Evolutionary conservation across 148 eudicot species (phyloP).

Genomic region (Vaccinium macrocarpon): DNA sequence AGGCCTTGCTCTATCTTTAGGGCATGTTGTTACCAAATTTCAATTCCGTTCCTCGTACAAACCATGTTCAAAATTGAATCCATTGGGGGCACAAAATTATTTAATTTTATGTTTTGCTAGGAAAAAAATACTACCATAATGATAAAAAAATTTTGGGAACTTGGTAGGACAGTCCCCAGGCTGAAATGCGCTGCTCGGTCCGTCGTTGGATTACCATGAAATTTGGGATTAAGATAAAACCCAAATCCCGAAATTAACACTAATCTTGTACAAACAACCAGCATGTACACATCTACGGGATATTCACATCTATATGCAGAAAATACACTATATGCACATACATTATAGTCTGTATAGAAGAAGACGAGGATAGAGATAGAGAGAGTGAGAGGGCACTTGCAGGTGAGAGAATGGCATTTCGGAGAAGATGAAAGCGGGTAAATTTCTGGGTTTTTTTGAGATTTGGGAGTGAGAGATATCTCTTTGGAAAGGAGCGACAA

Average conservation of each 20-base stretch:
- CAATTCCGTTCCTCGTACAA: background rate
- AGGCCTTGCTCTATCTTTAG: background rate
- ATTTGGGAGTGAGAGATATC: background rate
- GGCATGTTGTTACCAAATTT: background rate
- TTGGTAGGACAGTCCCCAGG: too few species aligned
- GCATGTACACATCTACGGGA: background rate
- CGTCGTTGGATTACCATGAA: background rate
- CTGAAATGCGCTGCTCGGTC: too few species aligned
- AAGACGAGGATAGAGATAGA: background rate
- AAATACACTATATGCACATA: too few species aligned
- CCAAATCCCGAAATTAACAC: conserved; percentile 8
- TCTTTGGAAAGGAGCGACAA: too few species aligned
- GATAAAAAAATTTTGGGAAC: too few species aligned
- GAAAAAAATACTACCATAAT: too few species aligned
- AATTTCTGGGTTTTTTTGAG: background rate
- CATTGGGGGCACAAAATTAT: background rate
- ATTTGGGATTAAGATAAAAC: background rate
- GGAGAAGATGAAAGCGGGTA: background rate
- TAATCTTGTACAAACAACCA: background rate
- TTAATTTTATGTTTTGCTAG: too few species aligned
- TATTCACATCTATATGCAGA: too few species aligned
- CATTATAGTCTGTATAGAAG: too few species aligned
- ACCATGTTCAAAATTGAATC: background rate
- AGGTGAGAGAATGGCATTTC: conserved; percentile 16
- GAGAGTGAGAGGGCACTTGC: conserved; percentile 9